Evolutionary conservation across 345 rosid genomes (phyloP), one percentile per base, ranked within the genome.

Genomic region (Capsella bursapastoris): DNA sequence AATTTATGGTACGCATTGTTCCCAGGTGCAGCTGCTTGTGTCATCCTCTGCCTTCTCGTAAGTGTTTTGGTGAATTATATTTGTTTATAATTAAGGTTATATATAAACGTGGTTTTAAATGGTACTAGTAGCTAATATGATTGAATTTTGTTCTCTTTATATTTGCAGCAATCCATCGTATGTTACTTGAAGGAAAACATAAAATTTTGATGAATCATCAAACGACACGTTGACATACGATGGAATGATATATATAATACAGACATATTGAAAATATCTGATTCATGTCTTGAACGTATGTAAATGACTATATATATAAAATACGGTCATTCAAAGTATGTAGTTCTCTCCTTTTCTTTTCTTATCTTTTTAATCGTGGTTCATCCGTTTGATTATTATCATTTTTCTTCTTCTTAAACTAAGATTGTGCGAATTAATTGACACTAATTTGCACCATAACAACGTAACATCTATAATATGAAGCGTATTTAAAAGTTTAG

Each of bases 21-120:
- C 71, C 98, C 98, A 5, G 95, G 98, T 37, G 95, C 96, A 14
- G 61, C 96, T 6, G 97, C 91, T 22, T 94, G 97, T 83, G 43
- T 90, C 64, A 73, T 94, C 74, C 90, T 94, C 22, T 87, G 89
- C 76, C 72, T 91, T 50, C 71, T 94, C 10, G 96, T 88, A 72
- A 86, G 97, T 22, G 2, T 78, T 4, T 50, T 8, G 62, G 44
- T 40, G 35, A 10, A 18, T 27, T 27, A 41, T 13, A 22, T 62
- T 62, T 14, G 22, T 29, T 66, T 38, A 9, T 64, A 22, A 22
- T 22, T 22, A 70, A 47, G 66, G 10, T 35, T 35, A 27, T 64
- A 22, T 22, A 22, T 22, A 22, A n/a, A 64, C 51, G 62, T 57
- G 57, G 31, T 28, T 22, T 27, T 37, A 43, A 43, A 1, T 12